Evolutionary conservation across 2,329 filamentous ascomycete species (phyloP), one percentile per base, ranked within the genome.

Genomic region (Teratosphaeriaceae sp.): DNA sequence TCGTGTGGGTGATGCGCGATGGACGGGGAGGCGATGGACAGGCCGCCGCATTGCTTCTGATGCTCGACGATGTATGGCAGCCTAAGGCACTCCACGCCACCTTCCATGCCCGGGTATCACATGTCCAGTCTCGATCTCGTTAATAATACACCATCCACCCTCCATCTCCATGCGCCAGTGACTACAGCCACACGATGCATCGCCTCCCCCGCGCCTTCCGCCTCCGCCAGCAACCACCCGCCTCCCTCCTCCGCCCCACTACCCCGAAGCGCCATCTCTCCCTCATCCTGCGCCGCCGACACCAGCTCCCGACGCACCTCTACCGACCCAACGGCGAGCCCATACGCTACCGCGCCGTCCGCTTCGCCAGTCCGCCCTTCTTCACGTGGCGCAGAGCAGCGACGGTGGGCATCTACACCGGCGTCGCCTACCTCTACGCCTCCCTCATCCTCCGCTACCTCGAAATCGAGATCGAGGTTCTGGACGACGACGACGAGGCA

Each of bases 311-410:
- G n/a, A 45, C 45, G 12, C 35, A 31, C 9, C 37, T 48, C 21
- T 48, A 49, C 42, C 46, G 41, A 24, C 42, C 39, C 13, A 47
- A 51, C 41, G 56, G 52, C 40, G 50, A 57, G 38, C 31, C 52
- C 13, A 40, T 57, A 12, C 51, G 54, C 6, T 46, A 43, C 21
- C 58, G 69, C 46, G 56, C 60, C 16, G 68, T 73, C 30, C 66
- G 64, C 48, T 64, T 73, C 52, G 54, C 49, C 34, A 40, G 34
- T 36, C 56, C 51, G 35, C 65, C 60, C 16, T 55, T 64, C 26
- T 58, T 67, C 38, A 63, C 58, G 13, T 55, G 53, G 45, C 59
- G 53, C 16, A 51, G 55, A 12, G 13, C 55, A 12, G 43, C 47
- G 9, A 53, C 54, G 1, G 43, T 47, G 27, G 48, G 42, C 12